These are phyloP conservation scores for Paracoccidioides lutzii DNA, from an alignment of 2,329 filamentous ascomycete genomes.

Conservation along the genomic window DNA sequence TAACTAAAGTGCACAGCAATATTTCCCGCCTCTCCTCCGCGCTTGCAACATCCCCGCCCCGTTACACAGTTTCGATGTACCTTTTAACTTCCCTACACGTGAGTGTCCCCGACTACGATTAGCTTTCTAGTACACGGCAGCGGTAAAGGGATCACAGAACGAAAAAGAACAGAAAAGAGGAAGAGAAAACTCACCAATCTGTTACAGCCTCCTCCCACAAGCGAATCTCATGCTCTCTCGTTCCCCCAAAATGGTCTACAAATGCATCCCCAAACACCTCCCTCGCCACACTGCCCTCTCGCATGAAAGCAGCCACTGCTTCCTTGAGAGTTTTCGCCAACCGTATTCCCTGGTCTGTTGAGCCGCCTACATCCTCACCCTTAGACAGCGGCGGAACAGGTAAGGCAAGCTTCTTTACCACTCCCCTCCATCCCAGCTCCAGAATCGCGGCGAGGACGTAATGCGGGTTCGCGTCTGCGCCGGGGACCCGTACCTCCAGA, in stretches of 20 bases:
- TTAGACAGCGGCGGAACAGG: slow-evolving; percentile 70
- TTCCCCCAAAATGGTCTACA: slow-evolving; percentile 89
- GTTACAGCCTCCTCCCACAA: slow-evolving; percentile 94
- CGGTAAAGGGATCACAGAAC: slow-evolving; percentile 3
- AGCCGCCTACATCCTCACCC: slow-evolving; percentile 66
- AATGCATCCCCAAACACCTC: slow-evolving; percentile 91
- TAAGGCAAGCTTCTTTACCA: slow-evolving; percentile 83
- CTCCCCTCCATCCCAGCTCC: slow-evolving; percentile 76
- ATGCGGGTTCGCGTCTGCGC: slow-evolving; percentile 86
- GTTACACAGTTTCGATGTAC: slow-evolving; percentile 62
- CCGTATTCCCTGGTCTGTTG: slow-evolving; percentile 56
- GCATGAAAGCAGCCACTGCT: slow-evolving; percentile 65
- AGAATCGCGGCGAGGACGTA: slow-evolving; percentile 78
- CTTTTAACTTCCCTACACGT: slow-evolving; percentile 55
- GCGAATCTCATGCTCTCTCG: slow-evolving; percentile 77
- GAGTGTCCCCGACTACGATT: background rate
- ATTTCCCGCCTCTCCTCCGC: background rate
- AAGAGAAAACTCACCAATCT: slow-evolving; percentile 59
- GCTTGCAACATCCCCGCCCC: background rate
- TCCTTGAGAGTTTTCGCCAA: slow-evolving; percentile 77
- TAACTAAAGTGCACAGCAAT: background rate
- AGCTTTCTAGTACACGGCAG: background rate
- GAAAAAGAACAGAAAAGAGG: background rate
- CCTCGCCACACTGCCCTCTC: slow-evolving; percentile 70
- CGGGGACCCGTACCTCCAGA: slow-evolving; percentile 84